Evolutionary conservation across 1,284 basidiomycete species (phyloP).

Genomic region (Sanguinoderma infundibulare): DNA sequence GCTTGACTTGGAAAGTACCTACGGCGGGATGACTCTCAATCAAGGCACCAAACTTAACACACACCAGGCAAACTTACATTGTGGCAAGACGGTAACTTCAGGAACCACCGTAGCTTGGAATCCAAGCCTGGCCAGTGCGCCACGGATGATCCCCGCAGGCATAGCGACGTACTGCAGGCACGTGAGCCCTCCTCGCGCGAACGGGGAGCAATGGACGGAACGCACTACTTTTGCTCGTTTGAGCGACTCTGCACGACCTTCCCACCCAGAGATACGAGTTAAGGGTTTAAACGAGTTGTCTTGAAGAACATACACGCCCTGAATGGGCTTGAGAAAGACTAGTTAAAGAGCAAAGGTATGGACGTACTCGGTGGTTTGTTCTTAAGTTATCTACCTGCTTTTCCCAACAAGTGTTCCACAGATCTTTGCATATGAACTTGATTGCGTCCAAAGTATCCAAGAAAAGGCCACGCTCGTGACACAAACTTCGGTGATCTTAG

Average conservation of each 20-base stretch:
- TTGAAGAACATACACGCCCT: constrained; percentile 95
- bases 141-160: constrained; percentile 81
- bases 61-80: constrained; percentile 61
- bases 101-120: constrained; percentile 74
- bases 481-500: constrained; percentile 53
- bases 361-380: constrained; percentile 86
- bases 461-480: constrained; percentile 76
- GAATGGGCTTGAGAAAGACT: neutral
- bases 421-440: constrained; percentile 96
- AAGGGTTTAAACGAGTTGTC: constrained; percentile 91
- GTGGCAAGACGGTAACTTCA: constrained; percentile 81
- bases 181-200: neutral
- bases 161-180: constrained; percentile 72
- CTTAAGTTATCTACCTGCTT: constrained; percentile 96
- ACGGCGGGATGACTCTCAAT: neutral
- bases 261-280: constrained; percentile 76
- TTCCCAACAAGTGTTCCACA: constrained; percentile 89
- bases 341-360: neutral
- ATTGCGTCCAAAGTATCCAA: constrained; percentile 87
- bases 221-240: constrained; percentile 73
- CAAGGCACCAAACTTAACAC: neutral
- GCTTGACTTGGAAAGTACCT: constrained; percentile 84
- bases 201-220: constrained; percentile 11
- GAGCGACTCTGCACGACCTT: constrained; percentile 76
- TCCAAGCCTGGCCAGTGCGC: constrained; percentile 81